Evolutionary conservation across 768 basidiomycete genomes (phyloP), one percentile per base, ranked within the genome.

Genomic region (Rubroboletus pulcherrimus): DNA sequence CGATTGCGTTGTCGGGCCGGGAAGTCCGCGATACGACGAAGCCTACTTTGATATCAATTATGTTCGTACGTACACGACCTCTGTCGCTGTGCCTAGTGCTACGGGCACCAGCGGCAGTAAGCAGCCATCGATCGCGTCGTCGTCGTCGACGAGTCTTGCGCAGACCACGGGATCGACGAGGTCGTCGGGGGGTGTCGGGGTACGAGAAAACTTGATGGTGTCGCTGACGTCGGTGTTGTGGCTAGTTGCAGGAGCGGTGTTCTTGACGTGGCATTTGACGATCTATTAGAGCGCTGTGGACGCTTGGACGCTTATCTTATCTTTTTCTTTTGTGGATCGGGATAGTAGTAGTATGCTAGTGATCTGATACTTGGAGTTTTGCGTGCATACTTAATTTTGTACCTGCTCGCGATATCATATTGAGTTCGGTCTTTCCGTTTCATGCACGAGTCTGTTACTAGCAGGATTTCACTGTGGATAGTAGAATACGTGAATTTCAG

Each of bases 21-120:
- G 81, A 14, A 75, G 77, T 52, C 78, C 78, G n/a, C 77, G 76
- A 50, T 85, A 77, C 67, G 81, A 81, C 68, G 60, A 76, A 14
- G 83, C 84, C 1, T 86, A 81, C 70, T 91, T 88, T 61, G 86
- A 89, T 68, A 75, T 90, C 63, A 75, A 77, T 51, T 84, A 84
- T 58, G 71, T 91, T 31, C 82, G 84, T 17, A 81, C 83, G 11
- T 88, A 85, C 65, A 73, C 77, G 14, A 78, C 74, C 0, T 15
- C 33, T 5, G 4, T 14, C 4, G 53, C 40, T 29, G 44, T 15
- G 9, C 56, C 63, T 2, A 38, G 54, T 19, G 7, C 63, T 11
- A 61, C 69, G 10, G 5, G 21, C 14, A 29, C 55, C 19, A 33
- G 24, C 30, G 6, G 19, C 3, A 5, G 26, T 24, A 0, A 21